Evolutionary conservation across 305 asterid genomes (phyloP), one percentile per base, ranked within the genome.

Genomic region (Striga hermonthica): DNA sequence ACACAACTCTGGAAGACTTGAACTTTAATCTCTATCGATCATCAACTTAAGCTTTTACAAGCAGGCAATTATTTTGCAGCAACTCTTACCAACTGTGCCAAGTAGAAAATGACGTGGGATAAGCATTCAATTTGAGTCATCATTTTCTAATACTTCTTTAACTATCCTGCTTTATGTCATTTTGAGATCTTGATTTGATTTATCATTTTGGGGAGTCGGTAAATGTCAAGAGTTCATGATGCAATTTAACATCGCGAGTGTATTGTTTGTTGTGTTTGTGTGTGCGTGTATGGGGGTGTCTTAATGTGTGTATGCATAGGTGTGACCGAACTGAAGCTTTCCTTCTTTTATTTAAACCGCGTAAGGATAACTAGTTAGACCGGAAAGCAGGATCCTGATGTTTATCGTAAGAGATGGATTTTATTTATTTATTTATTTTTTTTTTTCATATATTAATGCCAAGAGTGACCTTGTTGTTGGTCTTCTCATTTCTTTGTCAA

Each of bases 401-500:
- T 22, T 22, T 22, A 22, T 22, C 31, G 31, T 22, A 22, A 22
- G 31, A 22, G 31, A 22, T 22, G 31, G 31, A 22, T n/a, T n/a
- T n/a, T n/a, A n/a, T n/a, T n/a, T 0, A 22, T 22, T 22, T 22
- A 22, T 22, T 22, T 45, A 16, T 28, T 41, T 70, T 60, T 53
- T 11, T 4, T 35, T 57, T 44, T n/a, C 50, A 56, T 43, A 41
- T 35, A 65, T 39, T 47, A 37, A 57, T 68, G 58, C 60, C 54
- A 50, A 15, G 43, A 54, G 37, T 5, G 39, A 40, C 55, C 7
- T 3, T 54, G 7, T 52, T n/a, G 60, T 50, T 35, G 38, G 54
- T 74, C 38, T 57, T 63, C 57, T 53, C 31, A 48, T 65, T 70
- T 63, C 49, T 43, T 43, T 49, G 60, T n/a, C 5, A 16, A n/a